These are phyloP conservation scores for Malassezia pachydermatis DNA, from an alignment of 1,284 basidiomycete genomes.

Conservation along the genomic window DNA sequence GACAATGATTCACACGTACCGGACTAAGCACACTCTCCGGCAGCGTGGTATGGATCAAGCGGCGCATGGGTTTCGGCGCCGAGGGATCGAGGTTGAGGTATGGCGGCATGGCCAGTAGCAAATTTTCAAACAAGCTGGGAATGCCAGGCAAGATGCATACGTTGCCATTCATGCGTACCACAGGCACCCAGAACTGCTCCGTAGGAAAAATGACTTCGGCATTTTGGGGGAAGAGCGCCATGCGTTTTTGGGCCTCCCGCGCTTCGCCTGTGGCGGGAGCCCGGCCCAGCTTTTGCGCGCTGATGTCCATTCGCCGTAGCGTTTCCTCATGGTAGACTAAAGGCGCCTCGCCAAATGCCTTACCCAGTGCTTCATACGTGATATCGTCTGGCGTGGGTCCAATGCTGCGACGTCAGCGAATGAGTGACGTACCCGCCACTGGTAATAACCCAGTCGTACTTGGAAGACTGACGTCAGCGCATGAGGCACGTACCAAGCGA, in stretches of 20 bases:
- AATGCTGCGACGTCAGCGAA: constrained; percentile 30
- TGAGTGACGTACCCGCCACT: background rate
- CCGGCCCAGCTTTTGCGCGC: no score
- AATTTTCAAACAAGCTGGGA: constrained; percentile 64
- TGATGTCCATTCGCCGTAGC: constrained; percentile 59
- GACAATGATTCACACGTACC: constrained; percentile 60
- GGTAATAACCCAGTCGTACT: constrained; percentile 12
- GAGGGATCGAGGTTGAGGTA: constrained; percentile 50
- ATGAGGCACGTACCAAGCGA: background rate
- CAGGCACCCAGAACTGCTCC: constrained; percentile 64
- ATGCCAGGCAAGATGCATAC: constrained; percentile 85
- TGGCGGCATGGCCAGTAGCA: constrained; percentile 53
- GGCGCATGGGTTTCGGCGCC: constrained; percentile 26
- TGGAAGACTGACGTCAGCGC: background rate
- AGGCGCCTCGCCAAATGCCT: constrained; percentile 59
- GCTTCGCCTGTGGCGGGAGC: constrained; percentile 49
- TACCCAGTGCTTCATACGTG: constrained; percentile 74
- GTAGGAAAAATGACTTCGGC: constrained; percentile 39
- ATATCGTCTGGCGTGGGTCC: constrained; percentile 53
- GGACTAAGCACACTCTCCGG: constrained; percentile 55
- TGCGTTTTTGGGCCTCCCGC: constrained; percentile 33
- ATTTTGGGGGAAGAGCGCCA: constrained; percentile 37
- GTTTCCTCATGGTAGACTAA: constrained; percentile 72
- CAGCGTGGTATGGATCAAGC: constrained; percentile 52
- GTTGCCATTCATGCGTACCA: constrained; percentile 69